phyloP scores from a whole-genome alignment of 2,329 filamentous ascomycete species.

The Trichoderma oligosporum region DNA sequence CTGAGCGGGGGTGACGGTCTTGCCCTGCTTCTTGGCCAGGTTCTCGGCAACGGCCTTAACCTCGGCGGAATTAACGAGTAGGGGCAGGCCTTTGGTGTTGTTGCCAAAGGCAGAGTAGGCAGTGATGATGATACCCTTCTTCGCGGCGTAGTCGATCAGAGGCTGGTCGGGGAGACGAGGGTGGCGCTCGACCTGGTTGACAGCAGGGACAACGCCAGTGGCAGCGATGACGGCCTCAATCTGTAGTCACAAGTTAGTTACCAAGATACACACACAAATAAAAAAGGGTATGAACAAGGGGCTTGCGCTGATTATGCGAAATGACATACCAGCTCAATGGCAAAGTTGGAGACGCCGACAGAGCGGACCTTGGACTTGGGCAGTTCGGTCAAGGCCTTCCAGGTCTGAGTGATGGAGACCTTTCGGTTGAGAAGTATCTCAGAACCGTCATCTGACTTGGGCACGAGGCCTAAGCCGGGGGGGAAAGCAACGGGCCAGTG shows the following conservation, averaged over 20 bases:
- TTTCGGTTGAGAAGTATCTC: conserved; percentile 44
- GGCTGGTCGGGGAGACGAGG: conserved; percentile 56
- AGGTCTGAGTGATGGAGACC: conserved; percentile 42
- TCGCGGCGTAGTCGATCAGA: conserved; percentile 56
- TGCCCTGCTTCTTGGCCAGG: conserved; percentile 33
- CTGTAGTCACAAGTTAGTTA: conserved; percentile 25
- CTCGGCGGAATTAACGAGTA: conserved; percentile 55
- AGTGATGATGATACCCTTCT: conserved; percentile 63
- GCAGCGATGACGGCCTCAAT: conserved; percentile 54
- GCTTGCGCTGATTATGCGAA: too few relatives aligned
- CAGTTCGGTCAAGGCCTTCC: conserved; percentile 53
- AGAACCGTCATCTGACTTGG: conserved; percentile 35
- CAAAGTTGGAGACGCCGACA: conserved; percentile 72
- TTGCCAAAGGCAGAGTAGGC: conserved; percentile 58
- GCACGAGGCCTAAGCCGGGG: conserved; percentile 42
- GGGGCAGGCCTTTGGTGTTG: conserved; percentile 43
- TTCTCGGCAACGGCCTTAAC: conserved; percentile 54
- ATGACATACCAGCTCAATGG: conserved; percentile 47
- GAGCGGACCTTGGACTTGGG: conserved; percentile 59
- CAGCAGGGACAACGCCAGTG: conserved; percentile 55
- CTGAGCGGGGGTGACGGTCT: conserved; percentile 41
- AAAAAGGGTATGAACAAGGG: too few relatives aligned
- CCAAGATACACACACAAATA: neutral
- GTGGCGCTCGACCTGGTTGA: conserved; percentile 68
- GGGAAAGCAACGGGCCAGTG: conserved; percentile 57